Base-by-base conservation (phyloP, 2,329 filamentous ascomycete genomes). In the Gnomoniopsis smithogilvyi region DNA sequence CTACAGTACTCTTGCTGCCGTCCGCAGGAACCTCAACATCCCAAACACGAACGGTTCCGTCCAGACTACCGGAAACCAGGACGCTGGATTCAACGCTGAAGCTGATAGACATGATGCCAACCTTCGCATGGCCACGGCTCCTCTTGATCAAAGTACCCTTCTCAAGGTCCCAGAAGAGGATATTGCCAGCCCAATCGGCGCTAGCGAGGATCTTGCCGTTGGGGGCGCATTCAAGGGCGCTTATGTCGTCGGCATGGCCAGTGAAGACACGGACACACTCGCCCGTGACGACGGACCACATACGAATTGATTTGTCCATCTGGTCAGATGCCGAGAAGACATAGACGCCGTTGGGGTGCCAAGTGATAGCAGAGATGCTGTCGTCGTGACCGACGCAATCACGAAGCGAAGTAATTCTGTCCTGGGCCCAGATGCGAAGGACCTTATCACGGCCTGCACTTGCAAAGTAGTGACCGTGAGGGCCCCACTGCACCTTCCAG, bases 201-300 rank as follows among this genome's bases (percentile, higher is more conserved):
- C 91, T 96, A 10, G 95, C 95, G n/a, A 99, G 80, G 33, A 93
- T 86, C 71, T 91, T 93, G 64, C 95, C 95, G 67, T 92, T 92
- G 1, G 91, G 92, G 22, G 91, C 89, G 68, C 92, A 96, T 64
- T 94, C 86, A 26, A 98, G 77, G 0, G 92, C 85, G 15, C 89
- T 96, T 69, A 98, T 87, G 68, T 92, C 91, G 52, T 95, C 92
- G 0, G 86, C 89, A 70, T 99, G 95, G 1, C 95, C 95, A 0
- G 91, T 92, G 70, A 98, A 96, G 68, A 98, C 86, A 26, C 95
- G 89, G 6, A 97, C 91, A 38, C 92, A 92, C 62, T 88, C 87
- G 30, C 95, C 95, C 10, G 89, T 94, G 12, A 86, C 83, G n/a
- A 97, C 85, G 11, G 92, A 88, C 95, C 95, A 99, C 94, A 99